Base-by-base conservation (phyloP, 176 grass and related monocot species). In the Otatea glauca region DNA sequence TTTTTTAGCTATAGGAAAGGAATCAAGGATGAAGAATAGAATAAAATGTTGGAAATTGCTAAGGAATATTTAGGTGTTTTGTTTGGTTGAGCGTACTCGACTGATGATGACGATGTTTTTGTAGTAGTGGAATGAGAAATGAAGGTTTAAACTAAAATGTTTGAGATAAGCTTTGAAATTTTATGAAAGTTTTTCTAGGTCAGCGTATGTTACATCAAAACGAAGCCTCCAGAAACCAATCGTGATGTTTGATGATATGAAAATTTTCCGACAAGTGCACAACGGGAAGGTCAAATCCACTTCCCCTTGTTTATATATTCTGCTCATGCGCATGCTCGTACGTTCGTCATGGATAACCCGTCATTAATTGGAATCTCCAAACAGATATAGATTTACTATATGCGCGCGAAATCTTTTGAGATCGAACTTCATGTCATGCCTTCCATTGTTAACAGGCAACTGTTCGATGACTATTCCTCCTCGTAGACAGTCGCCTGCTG, bases 381-480 rank as follows among this genome's bases (percentile, higher is more conserved):
- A 50, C 20, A 58, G 58, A 37, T 39, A 21, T 14, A 17, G 23
- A 16, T 21, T 20, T 20, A 42, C 41, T 42, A 44, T 47, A 47
- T 69, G 50, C 14, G 7, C 34, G 4, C 10, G 7, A 84, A 80
- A 84, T 89, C 58, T 80, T 66, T 50, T 21, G 4, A 12, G 69
- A 89, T 79, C 87, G n/a, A 89, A 49, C 49, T 41, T 48, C 24
- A 56, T 78, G 80, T 78, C 73, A 88, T 24, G 47, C 38, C 74
- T 37, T 79, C 25, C 42, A 20, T 89, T 85, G 13, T 75, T 89
- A 76, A 29, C 21, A 72, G 42, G 67, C 29, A 27, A 38, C 12
- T 29, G 15, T 72, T 20, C 27, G 2, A 70, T 2, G 62, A 17
- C 79, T 6, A 29, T 81, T 68, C 25, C 4, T 62, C 53, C 20